A percentile compares a stretch with the other conserved stretches of the same genome.
Evolutionary conservation across 2,329 filamentous ascomycete genomes (phyloP).

Genomic region (Trichoderma aggressivum): DNA sequence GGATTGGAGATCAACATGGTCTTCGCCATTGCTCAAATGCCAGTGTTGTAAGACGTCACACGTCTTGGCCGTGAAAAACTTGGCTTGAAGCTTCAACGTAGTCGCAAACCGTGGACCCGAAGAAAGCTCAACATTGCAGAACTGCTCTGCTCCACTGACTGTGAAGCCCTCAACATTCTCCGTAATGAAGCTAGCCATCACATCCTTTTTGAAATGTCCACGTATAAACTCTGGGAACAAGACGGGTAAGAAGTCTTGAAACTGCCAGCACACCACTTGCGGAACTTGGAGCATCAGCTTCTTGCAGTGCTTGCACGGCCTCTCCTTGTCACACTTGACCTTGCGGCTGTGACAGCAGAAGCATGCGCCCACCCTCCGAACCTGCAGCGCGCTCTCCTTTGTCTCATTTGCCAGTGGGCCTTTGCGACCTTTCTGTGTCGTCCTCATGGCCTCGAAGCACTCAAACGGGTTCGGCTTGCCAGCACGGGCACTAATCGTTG

Average conservation of each 20-base stretch:
- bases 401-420: slow-evolving; percentile 53
- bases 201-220: slow-evolving; percentile 48
- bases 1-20: slow-evolving; percentile 40
- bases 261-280: slow-evolving; percentile 58
- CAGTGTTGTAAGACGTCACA: slow-evolving; percentile 50
- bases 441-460: slow-evolving; percentile 52
- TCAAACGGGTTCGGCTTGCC: slow-evolving; percentile 52
- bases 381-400: slow-evolving; percentile 53
- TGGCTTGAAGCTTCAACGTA: slow-evolving; percentile 46
- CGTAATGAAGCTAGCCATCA: slow-evolving; percentile 46
- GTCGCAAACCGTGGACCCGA: slow-evolving; percentile 44
- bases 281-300: slow-evolving; percentile 50
- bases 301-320: slow-evolving; percentile 55
- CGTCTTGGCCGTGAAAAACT: slow-evolving; percentile 50
- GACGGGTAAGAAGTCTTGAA: slow-evolving; percentile 51
- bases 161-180: slow-evolving; percentile 48
- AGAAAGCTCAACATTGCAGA: slow-evolving; percentile 47
- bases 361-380: slow-evolving; percentile 53
- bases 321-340: slow-evolving; percentile 54
- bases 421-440: slow-evolving; percentile 54
- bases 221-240: slow-evolving; percentile 53
- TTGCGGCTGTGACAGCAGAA: slow-evolving; percentile 60
- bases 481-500: slow-evolving; percentile 49
- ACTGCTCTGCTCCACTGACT: slow-evolving; percentile 39
- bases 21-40: slow-evolving; percentile 41